Evolutionary conservation across 306 rosid genomes (phyloP), one percentile per base, ranked within the genome.

Genomic region (Erythrophleum fordii): DNA sequence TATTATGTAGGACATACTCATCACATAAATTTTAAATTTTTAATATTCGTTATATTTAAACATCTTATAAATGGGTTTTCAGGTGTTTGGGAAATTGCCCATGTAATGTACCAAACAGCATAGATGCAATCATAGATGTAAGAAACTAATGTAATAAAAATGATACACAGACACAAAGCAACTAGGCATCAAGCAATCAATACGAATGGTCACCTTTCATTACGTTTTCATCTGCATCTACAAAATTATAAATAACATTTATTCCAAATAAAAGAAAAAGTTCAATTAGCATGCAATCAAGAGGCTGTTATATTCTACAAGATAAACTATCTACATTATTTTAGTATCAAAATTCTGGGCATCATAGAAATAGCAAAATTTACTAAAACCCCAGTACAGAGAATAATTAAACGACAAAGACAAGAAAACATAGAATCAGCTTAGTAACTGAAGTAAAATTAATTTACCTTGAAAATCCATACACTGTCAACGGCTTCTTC

Each of bases 401-500:
- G 6, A 37, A 37, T 7, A 37, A 5, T 37, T 16, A 25, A 69
- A 70, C 14, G 28, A 72, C 39, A 77, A 31, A 0, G 12, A 5
- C 14, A 61, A 73, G 45, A 46, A 52, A 61, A 48, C 10, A 48
- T 28, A 48, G 6, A 53, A 5, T n/a, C 26, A 35, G 78, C 39
- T 2, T 8, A 25, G 11, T 41, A 6, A 58, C 5, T 5, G 49
- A 81, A 51, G 3, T 0, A 39, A 58, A 83, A 66, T 60, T 31
- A 67, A 14, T 16, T 55, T 59, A 95, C 99, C 98, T 91, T 88
- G 59, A 95, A 61, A 89, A 95, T 83, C 99, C 98, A 90, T 28
- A 93, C 14, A 75, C 81, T 79, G n/a, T 90, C 93, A 77, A 89
- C 80, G 53, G 79, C 87, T 39, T 88, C 84, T 46, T 88, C 93